Percentiles rank a stretch among this genome's conserved stretches.
Conservation (phyloP, 2,329 filamentous ascomycete species). For the Phyllosticta paracitricarpa region DNA sequence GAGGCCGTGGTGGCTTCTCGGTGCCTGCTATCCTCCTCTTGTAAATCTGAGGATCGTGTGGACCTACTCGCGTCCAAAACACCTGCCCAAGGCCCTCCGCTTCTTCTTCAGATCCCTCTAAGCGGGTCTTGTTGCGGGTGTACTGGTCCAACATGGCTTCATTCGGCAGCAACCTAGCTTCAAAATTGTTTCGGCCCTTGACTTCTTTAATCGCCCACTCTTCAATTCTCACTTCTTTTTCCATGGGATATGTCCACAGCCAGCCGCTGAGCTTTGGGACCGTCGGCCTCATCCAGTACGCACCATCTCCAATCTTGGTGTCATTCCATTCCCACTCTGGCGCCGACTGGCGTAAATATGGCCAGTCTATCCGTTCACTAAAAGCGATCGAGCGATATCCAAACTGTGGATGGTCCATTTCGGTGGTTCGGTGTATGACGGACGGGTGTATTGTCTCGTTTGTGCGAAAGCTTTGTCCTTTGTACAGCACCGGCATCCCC, state of each 20-base stretch:
- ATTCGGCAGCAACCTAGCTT: background rate
- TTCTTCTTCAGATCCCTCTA: background rate
- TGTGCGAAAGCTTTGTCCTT: background rate
- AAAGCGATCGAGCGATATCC: background rate
- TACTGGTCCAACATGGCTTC: background rate
- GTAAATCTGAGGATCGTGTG: background rate
- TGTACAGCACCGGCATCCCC: background rate
- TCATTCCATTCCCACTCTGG: background rate
- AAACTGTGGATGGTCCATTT: background rate
- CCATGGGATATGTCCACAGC: background rate
- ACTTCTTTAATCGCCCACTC: conserved; percentile 7
- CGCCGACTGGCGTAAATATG: background rate
- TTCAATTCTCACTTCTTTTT: background rate
- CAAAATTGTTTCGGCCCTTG: conserved; percentile 2
- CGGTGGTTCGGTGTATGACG: background rate
- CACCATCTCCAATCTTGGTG: background rate
- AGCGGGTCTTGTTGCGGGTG: background rate
- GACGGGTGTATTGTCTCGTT: conserved; percentile 4
- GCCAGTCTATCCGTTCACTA: background rate
- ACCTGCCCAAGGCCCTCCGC: background rate
- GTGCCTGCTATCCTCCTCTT: background rate
- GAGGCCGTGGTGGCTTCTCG: background rate
- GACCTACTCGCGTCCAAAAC: background rate
- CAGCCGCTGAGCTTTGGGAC: background rate
- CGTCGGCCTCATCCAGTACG: background rate